phyloP scores from a whole-genome alignment of 805 yeast species.

The Sungouiozyma intestinalis region DNA sequence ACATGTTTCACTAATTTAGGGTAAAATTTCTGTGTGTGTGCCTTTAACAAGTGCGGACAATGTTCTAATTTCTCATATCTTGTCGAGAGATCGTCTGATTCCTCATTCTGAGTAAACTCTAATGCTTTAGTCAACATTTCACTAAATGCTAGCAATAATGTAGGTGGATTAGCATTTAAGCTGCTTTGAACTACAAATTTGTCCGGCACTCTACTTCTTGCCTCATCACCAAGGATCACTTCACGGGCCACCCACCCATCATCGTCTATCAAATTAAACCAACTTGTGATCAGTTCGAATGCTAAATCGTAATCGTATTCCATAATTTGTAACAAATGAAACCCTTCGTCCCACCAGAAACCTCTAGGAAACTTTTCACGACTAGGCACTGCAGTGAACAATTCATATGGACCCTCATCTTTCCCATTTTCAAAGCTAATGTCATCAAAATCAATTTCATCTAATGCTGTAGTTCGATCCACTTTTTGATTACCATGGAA shows the following conservation, averaged over 20 bases:
- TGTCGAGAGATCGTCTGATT: conserved; percentile 17
- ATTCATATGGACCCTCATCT: conserved; percentile 66
- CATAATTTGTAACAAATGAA: conserved; percentile 73
- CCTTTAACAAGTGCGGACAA: conserved; percentile 47
- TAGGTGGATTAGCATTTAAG: conserved; percentile 90
- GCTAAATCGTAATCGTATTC: conserved; percentile 78
- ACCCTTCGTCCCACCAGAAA: conserved; percentile 98
- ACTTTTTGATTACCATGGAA: conserved; percentile 77
- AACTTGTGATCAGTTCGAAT: conserved; percentile 69
- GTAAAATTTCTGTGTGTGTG: conserved; percentile 55
- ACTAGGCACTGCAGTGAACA: conserved; percentile 82
- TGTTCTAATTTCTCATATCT: conserved; percentile 35
- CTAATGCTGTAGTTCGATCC: conserved; percentile 57
- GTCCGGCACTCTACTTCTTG: conserved; percentile 74
- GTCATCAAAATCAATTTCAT: conserved; percentile 58
- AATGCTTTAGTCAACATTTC: conserved; percentile 42
- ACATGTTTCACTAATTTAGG: conserved; percentile 70
- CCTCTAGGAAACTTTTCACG: conserved; percentile 94
- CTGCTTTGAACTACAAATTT: conserved; percentile 83
- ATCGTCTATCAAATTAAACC: conserved; percentile 68
- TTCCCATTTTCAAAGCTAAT: conserved; percentile 38
- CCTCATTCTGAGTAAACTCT: conserved; percentile 8
- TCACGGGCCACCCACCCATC: conserved; percentile 97
- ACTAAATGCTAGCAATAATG: conserved; percentile 64
- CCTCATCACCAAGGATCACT: conserved; percentile 85